Evolutionary conservation across 768 basidiomycete species (phyloP).

Genomic region (Pisolithus microcarpus): DNA sequence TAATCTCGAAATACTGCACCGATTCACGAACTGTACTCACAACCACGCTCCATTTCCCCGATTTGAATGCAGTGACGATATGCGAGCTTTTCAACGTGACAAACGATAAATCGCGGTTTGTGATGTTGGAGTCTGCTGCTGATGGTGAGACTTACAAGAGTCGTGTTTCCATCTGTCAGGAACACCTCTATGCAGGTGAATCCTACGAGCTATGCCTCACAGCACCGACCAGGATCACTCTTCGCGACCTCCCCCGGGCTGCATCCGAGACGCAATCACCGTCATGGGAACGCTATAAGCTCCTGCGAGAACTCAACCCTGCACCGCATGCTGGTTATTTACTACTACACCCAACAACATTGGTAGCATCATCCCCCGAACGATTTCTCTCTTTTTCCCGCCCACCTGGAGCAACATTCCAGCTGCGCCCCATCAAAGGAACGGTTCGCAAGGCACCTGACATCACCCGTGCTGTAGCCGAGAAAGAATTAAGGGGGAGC

Average conservation of each 20-base stretch:
- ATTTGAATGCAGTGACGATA: slow-evolving; percentile 35
- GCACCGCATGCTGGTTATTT: slow-evolving; percentile 84
- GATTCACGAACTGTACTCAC: slow-evolving; percentile 30
- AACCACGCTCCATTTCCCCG: slow-evolving; percentile 24
- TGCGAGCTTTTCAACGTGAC: slow-evolving; percentile 63
- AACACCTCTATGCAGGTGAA: slow-evolving; percentile 67
- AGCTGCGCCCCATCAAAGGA: slow-evolving; percentile 93
- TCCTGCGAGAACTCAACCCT: slow-evolving; percentile 69
- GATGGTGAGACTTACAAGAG: slow-evolving; percentile 55
- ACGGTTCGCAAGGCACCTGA: slow-evolving; percentile 69
- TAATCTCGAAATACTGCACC: slow-evolving; percentile 10
- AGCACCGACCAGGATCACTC: slow-evolving; percentile 53
- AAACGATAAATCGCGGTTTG: slow-evolving; percentile 54
- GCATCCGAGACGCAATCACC: slow-evolving; percentile 13
- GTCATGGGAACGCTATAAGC: slow-evolving; percentile 72
- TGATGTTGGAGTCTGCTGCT: slow-evolving; percentile 73
- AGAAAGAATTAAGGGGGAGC: slow-evolving; percentile 54
- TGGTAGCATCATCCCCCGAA: slow-evolving; percentile 87
- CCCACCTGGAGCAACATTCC: slow-evolving; percentile 56
- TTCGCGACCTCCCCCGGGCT: slow-evolving; percentile 30
- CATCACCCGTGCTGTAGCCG: slow-evolving; percentile 59
- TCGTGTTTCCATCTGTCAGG: slow-evolving; percentile 63
- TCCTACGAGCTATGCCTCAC: slow-evolving; percentile 94
- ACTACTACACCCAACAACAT: slow-evolving; percentile 65
- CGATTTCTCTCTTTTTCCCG: slow-evolving; percentile 78